Conservation (phyloP, 345 rosid species). For the Sisymbrium irio region DNA sequence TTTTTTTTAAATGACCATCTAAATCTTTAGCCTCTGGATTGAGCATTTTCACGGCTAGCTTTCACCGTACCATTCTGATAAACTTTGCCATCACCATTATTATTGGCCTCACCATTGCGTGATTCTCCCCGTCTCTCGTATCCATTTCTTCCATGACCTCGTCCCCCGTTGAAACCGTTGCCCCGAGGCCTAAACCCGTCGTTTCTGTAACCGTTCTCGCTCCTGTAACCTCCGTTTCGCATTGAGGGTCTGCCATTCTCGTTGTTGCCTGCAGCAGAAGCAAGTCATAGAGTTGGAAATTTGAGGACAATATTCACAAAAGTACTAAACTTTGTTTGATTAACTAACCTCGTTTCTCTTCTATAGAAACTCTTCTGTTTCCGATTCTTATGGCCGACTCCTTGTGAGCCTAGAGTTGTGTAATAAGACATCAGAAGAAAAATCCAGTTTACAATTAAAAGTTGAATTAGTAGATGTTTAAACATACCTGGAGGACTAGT, state of each 20-base stretch:
- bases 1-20: not conserved
- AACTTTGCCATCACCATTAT: slow-evolving; percentile 31
- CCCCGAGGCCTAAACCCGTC: slow-evolving; percentile 53
- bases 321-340: not conserved
- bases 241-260: slow-evolving; percentile 42
- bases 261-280: slow-evolving; percentile 38
- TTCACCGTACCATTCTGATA: slow-evolving; percentile 32
- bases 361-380: slow-evolving; percentile 61
- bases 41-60: slow-evolving; percentile 25
- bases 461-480: not conserved
- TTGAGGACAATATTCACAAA: slow-evolving; percentile 1
- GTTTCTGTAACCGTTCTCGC: slow-evolving; percentile 52
- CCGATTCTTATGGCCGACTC: slow-evolving; percentile 56
- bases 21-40: not conserved
- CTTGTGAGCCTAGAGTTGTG: slow-evolving; percentile 37
- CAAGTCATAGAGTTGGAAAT: not conserved
- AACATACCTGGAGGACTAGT: slow-evolving; percentile 57
- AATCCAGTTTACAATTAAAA: not conserved
- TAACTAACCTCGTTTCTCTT: slow-evolving; percentile 67
- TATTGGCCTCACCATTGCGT: slow-evolving; percentile 22
- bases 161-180: slow-evolving; percentile 40
- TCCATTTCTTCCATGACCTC: slow-evolving; percentile 44
- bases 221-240: slow-evolving; percentile 50
- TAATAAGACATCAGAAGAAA: not conserved
- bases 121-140: slow-evolving; percentile 44